Evolutionary conservation across 768 basidiomycete species (phyloP).

Genomic region (Russula dissimulans): DNA sequence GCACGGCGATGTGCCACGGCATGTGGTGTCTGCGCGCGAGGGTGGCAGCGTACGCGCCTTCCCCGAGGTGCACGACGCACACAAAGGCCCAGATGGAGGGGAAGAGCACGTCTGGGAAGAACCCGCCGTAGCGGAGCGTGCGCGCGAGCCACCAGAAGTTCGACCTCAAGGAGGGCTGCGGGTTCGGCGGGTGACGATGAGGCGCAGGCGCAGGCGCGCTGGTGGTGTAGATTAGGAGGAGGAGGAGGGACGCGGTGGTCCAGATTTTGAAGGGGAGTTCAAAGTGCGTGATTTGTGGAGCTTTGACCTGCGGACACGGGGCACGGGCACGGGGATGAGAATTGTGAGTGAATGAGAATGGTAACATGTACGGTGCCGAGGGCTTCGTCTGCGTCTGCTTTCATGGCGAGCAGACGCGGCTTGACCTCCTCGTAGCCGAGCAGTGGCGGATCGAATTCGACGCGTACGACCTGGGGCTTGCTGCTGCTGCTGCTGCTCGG

Average conservation of each 20-base stretch:
- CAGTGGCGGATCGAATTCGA: conserved; percentile 65
- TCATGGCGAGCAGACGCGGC: conserved; percentile 71
- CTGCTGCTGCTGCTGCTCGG: conserved; percentile 2
- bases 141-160: conserved; percentile 26
- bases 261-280: conserved; percentile 31
- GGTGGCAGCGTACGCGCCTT: conserved; percentile 38
- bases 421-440: conserved; percentile 74
- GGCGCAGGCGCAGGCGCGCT: conserved; percentile 20
- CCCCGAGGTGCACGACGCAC: conserved; percentile 34
- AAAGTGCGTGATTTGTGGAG: conserved; percentile 54
- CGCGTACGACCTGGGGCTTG: conserved; percentile 37
- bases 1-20: conserved; percentile 33
- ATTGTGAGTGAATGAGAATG: not conserved
- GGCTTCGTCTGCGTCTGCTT: conserved; percentile 66
- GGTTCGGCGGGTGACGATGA: too few relatives aligned
- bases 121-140: conserved; percentile 20
- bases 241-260: conserved; percentile 23
- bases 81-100: conserved; percentile 29
- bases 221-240: conserved; percentile 29
- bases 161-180: too few relatives aligned
- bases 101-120: conserved; percentile 27
- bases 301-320: conserved; percentile 16
- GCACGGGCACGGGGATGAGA: too few relatives aligned
- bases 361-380: conserved; percentile 59
- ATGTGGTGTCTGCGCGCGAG: conserved; percentile 46